Percentiles rank a stretch among this genome's conserved stretches.
Conservation (phyloP, 73 alveolate genomes). For the Blepharisma stoltei region DNA sequence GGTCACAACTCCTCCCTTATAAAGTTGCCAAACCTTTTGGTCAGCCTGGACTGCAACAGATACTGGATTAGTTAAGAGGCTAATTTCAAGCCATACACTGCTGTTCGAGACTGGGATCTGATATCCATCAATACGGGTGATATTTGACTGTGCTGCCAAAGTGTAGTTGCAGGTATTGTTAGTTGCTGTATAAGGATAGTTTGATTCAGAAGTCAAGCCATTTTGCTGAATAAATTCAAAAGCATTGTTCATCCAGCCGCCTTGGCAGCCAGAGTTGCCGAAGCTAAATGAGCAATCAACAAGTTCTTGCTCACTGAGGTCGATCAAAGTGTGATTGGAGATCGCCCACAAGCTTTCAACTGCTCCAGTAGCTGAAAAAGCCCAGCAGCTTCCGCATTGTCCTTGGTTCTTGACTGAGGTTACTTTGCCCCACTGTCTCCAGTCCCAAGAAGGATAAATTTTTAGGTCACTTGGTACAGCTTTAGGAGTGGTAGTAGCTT, state of each 20-base stretch:
- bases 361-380: constrained; percentile 70
- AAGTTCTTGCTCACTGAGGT: constrained; percentile 49
- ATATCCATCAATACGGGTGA: background rate
- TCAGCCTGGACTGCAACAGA: constrained; percentile 42
- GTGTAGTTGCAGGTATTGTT: constrained; percentile 32
- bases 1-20: constrained; percentile 32
- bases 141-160: background rate
- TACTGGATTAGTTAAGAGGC: constrained; percentile 28
- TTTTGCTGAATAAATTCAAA: constrained; percentile 17
- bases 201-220: constrained; percentile 38
- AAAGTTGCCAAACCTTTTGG: constrained; percentile 27
- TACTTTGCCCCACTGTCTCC: constrained; percentile 44
- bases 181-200: constrained; percentile 51
- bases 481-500: background rate
- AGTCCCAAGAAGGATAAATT: constrained; percentile 32
- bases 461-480: background rate
- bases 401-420: constrained; percentile 69
- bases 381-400: constrained; percentile 85
- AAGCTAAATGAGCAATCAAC: constrained; percentile 50
- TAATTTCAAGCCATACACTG: background rate
- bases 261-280: constrained; percentile 50
- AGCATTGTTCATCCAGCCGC: constrained; percentile 48
- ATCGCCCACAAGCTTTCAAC: constrained; percentile 41
- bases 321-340: constrained; percentile 15
- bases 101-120: background rate